Base-by-base conservation (phyloP, 306 rosid species). In the Corylus avellana region DNA sequence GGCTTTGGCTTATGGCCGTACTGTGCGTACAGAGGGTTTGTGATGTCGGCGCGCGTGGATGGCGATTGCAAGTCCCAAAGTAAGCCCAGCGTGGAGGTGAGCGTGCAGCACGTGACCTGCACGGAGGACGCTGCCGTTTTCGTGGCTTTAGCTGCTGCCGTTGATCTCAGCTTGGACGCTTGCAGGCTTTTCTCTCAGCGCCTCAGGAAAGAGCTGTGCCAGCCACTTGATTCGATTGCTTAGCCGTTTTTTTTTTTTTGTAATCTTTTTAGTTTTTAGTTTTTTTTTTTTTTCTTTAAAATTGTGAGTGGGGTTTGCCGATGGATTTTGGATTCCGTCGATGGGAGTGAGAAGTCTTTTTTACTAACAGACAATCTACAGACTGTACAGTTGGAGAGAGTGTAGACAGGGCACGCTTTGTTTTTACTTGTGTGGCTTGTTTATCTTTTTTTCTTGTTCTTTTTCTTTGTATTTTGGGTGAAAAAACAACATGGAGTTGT, bases 1-100 rank as follows among this genome's bases (percentile, higher is more conserved):
- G 96, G 96, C 0, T 87, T 83, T 22, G 92, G 96, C 2, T 75
- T 93, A 18, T 93, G 94, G 98, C 98, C 97, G 0, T 91, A 88
- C 70, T 82, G 94, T 54, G 42, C 88, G 89, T 89, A 89, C 86
- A 91, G 89, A 82, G 92, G 92, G n/a, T 88, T 88, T 22, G 92
- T 88, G 68, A 88, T 88, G 92, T 88, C 92, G 39, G 85, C 87
- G 37, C 84, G 86, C 22, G 86, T 88, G 59, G 88, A 88, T 17
- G 92, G 92, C 1, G 92, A 88, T 57, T 85, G 92, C 4, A 86
- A 71, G 75, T 86, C 14, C 11, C 7, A 89, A 75, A 84, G 92
- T 77, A 88, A 86, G 22, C 90, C 92, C 0, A 86, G 58, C 42
- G 92, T 88, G 86, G 90, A 88, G 72, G 88, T 88, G 8, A 86